Conservation (phyloP, 495 filamentous ascomycete species). For the Penicillium subrubescens region DNA sequence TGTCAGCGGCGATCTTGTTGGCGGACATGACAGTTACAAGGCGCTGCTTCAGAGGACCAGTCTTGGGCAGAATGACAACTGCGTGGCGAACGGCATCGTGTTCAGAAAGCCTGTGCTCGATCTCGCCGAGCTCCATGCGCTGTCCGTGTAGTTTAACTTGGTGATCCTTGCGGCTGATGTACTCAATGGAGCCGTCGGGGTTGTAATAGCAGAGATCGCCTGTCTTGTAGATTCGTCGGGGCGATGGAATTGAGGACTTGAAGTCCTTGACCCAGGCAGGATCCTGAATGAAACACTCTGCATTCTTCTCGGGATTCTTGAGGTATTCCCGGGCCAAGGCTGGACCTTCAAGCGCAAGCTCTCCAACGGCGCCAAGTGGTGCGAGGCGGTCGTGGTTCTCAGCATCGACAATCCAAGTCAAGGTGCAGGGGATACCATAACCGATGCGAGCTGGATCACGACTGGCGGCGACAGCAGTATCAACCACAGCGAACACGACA, state of each 20-base stretch:
- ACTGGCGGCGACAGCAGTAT: slow-evolving; percentile 31
- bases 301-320: slow-evolving; percentile 54
- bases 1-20: slow-evolving; percentile 32
- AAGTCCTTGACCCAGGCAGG: slow-evolving; percentile 39
- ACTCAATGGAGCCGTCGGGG: slow-evolving; percentile 52
- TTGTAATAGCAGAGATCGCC: slow-evolving; percentile 58
- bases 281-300: slow-evolving; percentile 46
- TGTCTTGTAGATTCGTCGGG: slow-evolving; percentile 48
- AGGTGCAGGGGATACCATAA: slow-evolving; percentile 43
- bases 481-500: slow-evolving; percentile 42
- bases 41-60: slow-evolving; percentile 39
- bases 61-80: slow-evolving; percentile 49
- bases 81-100: slow-evolving; percentile 43
- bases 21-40: slow-evolving; percentile 48
- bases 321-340: slow-evolving; percentile 55
- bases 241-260: slow-evolving; percentile 21
- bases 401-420: slow-evolving; percentile 59
- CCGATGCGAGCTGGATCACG: slow-evolving; percentile 52
- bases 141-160: slow-evolving; percentile 72
- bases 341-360: slow-evolving; percentile 54
- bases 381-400: slow-evolving; percentile 49
- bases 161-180: slow-evolving; percentile 63
- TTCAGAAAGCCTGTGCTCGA: slow-evolving; percentile 43
- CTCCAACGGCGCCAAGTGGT: slow-evolving; percentile 56
- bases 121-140: slow-evolving; percentile 63